Percentiles rank a stretch among this genome's conserved stretches.
These are phyloP conservation scores for Yamadazyma phyllophila DNA, from an alignment of 805 yeast genomes.

Conservation along the genomic window DNA sequence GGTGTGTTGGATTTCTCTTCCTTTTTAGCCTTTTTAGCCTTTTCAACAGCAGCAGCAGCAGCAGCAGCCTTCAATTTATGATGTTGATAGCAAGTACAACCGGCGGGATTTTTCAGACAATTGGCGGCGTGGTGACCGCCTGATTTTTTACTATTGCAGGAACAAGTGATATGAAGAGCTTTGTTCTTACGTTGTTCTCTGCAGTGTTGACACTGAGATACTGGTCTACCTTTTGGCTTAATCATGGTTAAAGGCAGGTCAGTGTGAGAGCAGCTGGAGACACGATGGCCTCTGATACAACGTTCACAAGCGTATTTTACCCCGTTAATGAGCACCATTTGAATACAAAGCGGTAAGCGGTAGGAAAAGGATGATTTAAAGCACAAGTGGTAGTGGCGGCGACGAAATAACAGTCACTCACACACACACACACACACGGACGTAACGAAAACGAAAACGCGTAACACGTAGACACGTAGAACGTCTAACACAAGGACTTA, in stretches of 20 bases:
- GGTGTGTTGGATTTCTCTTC: not conserved
- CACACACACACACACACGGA: conserved; percentile 1
- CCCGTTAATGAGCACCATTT: conserved; percentile 88
- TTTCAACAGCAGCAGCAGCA: not conserved
- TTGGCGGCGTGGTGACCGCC: conserved; percentile 36
- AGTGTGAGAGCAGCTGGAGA: conserved; percentile 87
- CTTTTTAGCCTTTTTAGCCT: conserved; percentile 5
- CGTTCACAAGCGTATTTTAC: conserved; percentile 95
- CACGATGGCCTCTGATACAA: conserved; percentile 95
- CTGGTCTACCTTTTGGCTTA: conserved; percentile 95
- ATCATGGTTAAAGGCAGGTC: conserved; percentile 90
- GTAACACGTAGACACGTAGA: conserved; percentile 3
- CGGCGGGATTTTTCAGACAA: conserved; percentile 37
- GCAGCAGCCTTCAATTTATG: conserved; percentile 12
- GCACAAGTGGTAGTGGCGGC: not conserved
- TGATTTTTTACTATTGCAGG: conserved; percentile 57
- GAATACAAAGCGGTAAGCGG: too few relatives aligned
- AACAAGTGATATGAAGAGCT: conserved; percentile 66
- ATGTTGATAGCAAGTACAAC: conserved; percentile 37
- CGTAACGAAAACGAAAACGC: conserved; percentile 4
- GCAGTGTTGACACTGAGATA: conserved; percentile 87
- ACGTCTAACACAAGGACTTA: not conserved
- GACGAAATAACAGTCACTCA: not conserved
- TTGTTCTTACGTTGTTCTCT: conserved; percentile 68
- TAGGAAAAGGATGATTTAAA: not conserved